phyloP scores from a whole-genome alignment of 73 alveolate species.

The Paramecium primaurelia region DNA sequence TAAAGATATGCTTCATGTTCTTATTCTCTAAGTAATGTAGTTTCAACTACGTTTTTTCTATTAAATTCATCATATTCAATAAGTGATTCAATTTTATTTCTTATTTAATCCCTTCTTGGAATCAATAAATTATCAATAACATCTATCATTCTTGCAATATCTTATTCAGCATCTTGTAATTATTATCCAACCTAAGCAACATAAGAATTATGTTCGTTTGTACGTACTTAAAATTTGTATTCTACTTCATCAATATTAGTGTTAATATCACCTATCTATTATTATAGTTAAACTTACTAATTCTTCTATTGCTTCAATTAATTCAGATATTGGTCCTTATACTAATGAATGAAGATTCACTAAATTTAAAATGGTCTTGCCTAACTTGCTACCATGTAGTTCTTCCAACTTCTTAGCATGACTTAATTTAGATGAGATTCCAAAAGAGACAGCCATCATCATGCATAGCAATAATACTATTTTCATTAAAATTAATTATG shows the following conservation, averaged over 20 bases:
- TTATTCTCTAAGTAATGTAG: not conserved
- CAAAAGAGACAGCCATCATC: not conserved
- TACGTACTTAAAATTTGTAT: not conserved
- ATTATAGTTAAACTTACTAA: not conserved
- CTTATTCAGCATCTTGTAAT: conserved; percentile 33
- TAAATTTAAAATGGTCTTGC: not conserved
- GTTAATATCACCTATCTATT: not conserved
- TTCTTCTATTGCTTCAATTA: conserved; percentile 43
- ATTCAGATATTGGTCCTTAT: not conserved
- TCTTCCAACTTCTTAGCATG: conserved; percentile 37
- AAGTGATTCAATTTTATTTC: not conserved
- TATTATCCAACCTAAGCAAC: not conserved
- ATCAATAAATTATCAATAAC: conserved; percentile 16
- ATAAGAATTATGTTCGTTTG: conserved; percentile 35
- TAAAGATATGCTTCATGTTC: conserved; percentile 3
- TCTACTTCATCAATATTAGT: not conserved
- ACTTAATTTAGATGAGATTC: conserved; percentile 6
- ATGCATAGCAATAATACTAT: not conserved
- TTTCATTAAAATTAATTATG: not conserved
- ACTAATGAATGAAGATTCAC: not conserved
- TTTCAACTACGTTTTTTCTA: not conserved
- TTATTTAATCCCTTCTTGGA: conserved; percentile 26
- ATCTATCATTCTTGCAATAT: conserved; percentile 38
- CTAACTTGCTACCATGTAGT: not conserved
- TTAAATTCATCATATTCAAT: not conserved